Percentiles rank a stretch among this genome's conserved stretches.
Conservation (phyloP, 2,329 filamentous ascomycete species). For the Arthrobotrys pseudoclavata region DNA sequence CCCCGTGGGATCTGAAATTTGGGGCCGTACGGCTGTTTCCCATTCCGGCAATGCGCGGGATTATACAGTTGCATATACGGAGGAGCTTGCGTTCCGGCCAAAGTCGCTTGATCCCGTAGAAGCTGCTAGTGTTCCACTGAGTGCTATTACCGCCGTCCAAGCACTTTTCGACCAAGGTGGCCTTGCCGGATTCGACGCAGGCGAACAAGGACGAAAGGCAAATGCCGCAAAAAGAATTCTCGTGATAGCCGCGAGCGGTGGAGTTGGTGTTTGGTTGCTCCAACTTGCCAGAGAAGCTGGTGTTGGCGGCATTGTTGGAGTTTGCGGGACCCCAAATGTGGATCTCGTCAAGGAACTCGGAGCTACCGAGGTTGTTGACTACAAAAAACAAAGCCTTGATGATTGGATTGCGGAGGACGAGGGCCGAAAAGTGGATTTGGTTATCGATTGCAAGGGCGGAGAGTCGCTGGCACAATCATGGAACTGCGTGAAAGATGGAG, state of each 20-base stretch:
- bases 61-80: slow-evolving; percentile 64
- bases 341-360: slow-evolving; percentile 65
- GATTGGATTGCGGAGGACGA: slow-evolving; percentile 65
- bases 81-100: slow-evolving; percentile 66
- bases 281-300: slow-evolving; percentile 66
- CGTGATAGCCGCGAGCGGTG: slow-evolving; percentile 67
- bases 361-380: slow-evolving; percentile 66
- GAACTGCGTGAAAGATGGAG: slow-evolving; percentile 65
- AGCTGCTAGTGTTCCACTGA: slow-evolving; percentile 66
- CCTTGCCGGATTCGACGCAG: slow-evolving; percentile 27
- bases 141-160: slow-evolving; percentile 67
- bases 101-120: slow-evolving; percentile 65
- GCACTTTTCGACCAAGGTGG: slow-evolving; percentile 64
- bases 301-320: slow-evolving; percentile 65
- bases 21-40: slow-evolving; percentile 64
- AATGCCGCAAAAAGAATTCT: slow-evolving; percentile 66
- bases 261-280: slow-evolving; percentile 67
- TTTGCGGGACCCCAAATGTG: slow-evolving; percentile 64
- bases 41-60: slow-evolving; percentile 64
- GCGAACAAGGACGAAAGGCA: slow-evolving; percentile 60
- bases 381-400: slow-evolving; percentile 64
- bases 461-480: slow-evolving; percentile 65
- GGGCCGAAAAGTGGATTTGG: slow-evolving; percentile 64
- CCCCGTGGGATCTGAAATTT: slow-evolving; percentile 65
- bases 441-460: slow-evolving; percentile 67